Evolutionary conservation across 306 rosid genomes (phyloP), one percentile per base, ranked within the genome.

Genomic region (Biancaea sappan): DNA sequence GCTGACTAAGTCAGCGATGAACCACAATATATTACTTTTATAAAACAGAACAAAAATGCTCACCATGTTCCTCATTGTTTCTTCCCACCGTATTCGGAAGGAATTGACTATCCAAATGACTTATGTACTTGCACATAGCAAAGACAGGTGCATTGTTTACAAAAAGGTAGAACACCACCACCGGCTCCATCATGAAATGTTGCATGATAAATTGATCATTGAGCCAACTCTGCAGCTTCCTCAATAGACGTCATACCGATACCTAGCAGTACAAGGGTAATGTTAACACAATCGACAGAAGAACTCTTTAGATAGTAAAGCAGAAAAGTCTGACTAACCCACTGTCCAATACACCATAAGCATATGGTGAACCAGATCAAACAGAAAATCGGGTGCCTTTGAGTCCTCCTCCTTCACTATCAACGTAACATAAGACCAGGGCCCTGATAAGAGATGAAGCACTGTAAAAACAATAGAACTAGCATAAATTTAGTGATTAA

Each of bases 351-450:
- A 93, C 96, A 85, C 98, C 98, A 62, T 93, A 93, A 71, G 96
- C 98, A 85, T 91, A 91, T 54, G 98, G 97, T 4, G 98, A 93
- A 79, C 98, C 98, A 19, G 98, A 91, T 66, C 98, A 96, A 80
- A 93, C 98, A 16, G 97, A 93, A 84, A 93, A 93, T 64, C 97
- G 79, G 57, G 86, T 79, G 77, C 98, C 98, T 74, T 93, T 93
- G 51, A 93, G 90, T 81, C 98, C 86, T 75, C 97, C 98, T 70
- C 98, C 98, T 74, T 93, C 98, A 43, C 97, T 93, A 80, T 93
- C 97, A 57, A 93, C 97, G 66, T 91, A 93, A 66, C 89, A 91
- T 41, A 91, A 90, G n/a, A 71, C 98, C 97, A 54, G 97, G 98
- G 63, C 98, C 98, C 97, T 93, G 73, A 73, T 58, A n/a, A 52